Base-by-base conservation (phyloP, 2,329 filamentous ascomycete genomes). In the Hypoxylon sp. region DNA sequence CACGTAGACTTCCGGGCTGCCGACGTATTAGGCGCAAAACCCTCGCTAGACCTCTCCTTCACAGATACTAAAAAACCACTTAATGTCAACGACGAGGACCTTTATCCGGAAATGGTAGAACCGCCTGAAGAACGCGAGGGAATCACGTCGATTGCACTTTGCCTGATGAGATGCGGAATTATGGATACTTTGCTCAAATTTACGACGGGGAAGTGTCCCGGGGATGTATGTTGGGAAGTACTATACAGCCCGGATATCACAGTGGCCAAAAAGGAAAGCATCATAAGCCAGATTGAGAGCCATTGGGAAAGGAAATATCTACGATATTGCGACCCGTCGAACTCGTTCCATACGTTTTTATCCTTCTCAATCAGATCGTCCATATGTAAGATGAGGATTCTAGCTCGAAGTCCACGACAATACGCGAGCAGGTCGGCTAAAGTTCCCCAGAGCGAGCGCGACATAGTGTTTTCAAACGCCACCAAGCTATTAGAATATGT, bases 61-160 rank as follows among this genome's bases (percentile, higher is more conserved):
- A 56, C 52, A 1, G 67, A 69, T 44, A 52, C 51, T 11, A 60
- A 64, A 24, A 24, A 39, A 8, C 86, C 86, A 1, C 73, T 84
- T 37, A 87, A 88, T 65, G 78, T 87, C 68, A 84, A 87, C 60
- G 85, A 88, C 65, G 81, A 80, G 14, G 84, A 86, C 63, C 79
- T 87, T 35, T 75, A 75, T 3, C 82, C 81, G 0, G 81, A 81
- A 6, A 84, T 83, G 80, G 77, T 74, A 17, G 79, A 83, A 33
- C 67, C 77, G 0, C 84, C 84, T 0, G 51, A 72, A 37, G 84
- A 85, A 69, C 78, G 79, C 48, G 76, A 78, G 24, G 82, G 80
- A 5, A 81, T 78, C 59, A 86, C 84, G 0, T 82, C 85, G 44
- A 82, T 84, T 78, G 83, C 83, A 77, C 55, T 75, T 31, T 65